Evolutionary conservation across 2,329 filamentous ascomycete species (phyloP).

Genomic region (Paecilomyces sp.): DNA sequence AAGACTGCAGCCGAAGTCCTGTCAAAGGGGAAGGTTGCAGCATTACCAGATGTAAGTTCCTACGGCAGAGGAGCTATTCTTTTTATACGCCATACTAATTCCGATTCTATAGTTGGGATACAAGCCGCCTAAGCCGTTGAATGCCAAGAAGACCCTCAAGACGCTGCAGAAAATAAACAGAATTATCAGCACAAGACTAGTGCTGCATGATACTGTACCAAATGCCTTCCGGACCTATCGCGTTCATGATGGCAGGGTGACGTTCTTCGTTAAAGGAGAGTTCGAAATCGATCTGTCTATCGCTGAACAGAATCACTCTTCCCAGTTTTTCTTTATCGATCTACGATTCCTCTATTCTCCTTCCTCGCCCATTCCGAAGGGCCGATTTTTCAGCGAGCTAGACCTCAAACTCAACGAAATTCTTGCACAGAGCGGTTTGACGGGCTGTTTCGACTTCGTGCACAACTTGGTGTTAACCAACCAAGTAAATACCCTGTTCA

Average conservation of each 20-base stretch:
- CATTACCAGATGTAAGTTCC: constrained; percentile 66
- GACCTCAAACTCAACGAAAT: constrained; percentile 66
- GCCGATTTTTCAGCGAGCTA: constrained; percentile 57
- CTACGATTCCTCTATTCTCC: constrained; percentile 78
- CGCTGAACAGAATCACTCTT: constrained; percentile 71
- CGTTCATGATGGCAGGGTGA: constrained; percentile 80
- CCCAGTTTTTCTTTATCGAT: constrained; percentile 92
- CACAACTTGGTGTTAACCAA: constrained; percentile 85
- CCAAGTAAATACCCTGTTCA: constrained; percentile 75
- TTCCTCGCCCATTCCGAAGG: constrained; percentile 54
- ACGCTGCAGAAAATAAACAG: constrained; percentile 78
- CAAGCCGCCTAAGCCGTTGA: constrained; percentile 64
- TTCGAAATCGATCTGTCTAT: constrained; percentile 93
- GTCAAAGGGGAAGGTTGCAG: constrained; percentile 66
- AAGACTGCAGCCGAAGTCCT: constrained; percentile 82
- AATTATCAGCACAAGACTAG: constrained; percentile 72
- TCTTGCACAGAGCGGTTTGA: constrained; percentile 62
- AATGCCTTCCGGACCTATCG: constrained; percentile 68
- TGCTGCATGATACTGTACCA: constrained; percentile 76
- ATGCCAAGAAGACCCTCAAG: constrained; percentile 62
- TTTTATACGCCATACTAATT: constrained; percentile 7
- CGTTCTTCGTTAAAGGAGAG: constrained; percentile 73
- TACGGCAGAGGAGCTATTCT: background rate
- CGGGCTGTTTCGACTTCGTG: constrained; percentile 76
- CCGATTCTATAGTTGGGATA: constrained; percentile 57